Evolutionary conservation across 2,329 filamentous ascomycete genomes (phyloP), one percentile per base, ranked within the genome.

Genomic region (Rutstroemia sp.): DNA sequence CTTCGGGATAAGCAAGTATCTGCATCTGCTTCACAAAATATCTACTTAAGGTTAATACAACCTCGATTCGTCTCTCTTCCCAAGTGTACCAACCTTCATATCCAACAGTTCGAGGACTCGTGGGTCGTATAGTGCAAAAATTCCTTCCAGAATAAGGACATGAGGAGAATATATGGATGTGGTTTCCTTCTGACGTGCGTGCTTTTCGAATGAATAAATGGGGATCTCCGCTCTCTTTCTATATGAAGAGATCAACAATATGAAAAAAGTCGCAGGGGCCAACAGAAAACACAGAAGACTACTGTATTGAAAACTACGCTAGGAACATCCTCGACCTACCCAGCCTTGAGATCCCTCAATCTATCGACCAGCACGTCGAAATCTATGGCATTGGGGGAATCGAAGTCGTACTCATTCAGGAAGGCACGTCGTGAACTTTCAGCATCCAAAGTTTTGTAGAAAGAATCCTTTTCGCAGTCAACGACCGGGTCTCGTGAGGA

Each of bases 131-230:
- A 99, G 77, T 7, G 94, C 94, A 72, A 99, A 90, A 30, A 99
- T 99, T 19, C 94, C 94, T 75, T 99, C 94, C 14, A 99, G 75
- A 48, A 99, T 91, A 25, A 99, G 77, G 23, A 99, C 94, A 72
- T 96, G 94, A 1, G 94, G 94, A 4, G 94, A 97, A 70, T 99
- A 99, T 59, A 99, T 90, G 1, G 88, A 86, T 0, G 88, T 95
- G 0, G 91, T 95, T 62, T 88, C 79, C 10, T 86, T 78, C 49
- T 92, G 71, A 49, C 94, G 83, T 60, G 89, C 83, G 72, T 99
- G 94, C 69, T 96, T 88, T 63, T 90, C 82, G 71, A 99, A 99
- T 0, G 94, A 99, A 71, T 99, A 99, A 10, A 95, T 79, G 0
- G 94, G 94, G 55, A 99, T 90, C 65, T 97, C 90, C 54, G 91